Evolutionary conservation across 2,329 filamentous ascomycete genomes (phyloP).

Genomic region (Fusarium temperatum): DNA sequence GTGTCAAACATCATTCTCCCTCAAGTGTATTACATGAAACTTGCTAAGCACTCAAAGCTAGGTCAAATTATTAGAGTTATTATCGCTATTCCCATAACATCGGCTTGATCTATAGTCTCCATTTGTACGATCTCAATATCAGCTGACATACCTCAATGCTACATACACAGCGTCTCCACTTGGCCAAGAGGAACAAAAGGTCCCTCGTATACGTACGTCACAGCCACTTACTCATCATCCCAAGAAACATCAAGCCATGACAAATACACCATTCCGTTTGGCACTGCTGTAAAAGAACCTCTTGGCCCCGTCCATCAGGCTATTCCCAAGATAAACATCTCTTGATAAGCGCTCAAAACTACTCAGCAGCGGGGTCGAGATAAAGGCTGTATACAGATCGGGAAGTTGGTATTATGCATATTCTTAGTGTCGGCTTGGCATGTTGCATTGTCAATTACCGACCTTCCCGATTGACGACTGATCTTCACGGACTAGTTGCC

Average conservation of each 20-base stretch:
- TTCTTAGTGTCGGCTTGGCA: constrained; percentile 33
- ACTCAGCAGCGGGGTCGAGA: neutral
- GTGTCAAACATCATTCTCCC: no score
- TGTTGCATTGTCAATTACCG: constrained; percentile 17
- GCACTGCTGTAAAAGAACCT: neutral
- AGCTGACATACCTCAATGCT: neutral
- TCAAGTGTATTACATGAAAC: no score
- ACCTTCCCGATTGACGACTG: constrained; percentile 25
- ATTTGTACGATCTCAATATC: no score
- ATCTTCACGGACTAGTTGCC: constrained; percentile 31
- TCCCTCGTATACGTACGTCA: neutral
- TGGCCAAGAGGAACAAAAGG: constrained; percentile 20
- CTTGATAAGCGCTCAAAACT: neutral
- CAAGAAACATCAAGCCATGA: neutral
- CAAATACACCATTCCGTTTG: neutral
- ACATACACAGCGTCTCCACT: neutral
- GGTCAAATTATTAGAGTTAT: no score
- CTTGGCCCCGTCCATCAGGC: neutral
- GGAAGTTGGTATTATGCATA: constrained; percentile 36
- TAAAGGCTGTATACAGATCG: constrained; percentile 19
- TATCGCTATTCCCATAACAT: no score
- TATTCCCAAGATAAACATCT: neutral
- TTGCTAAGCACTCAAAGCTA: no score
- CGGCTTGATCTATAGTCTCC: no score
- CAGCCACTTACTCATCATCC: neutral